Percentiles rank a stretch among this genome's conserved stretches.
phyloP scores from a whole-genome alignment of 768 basidiomycete genomes.

The Suillus subluteus region DNA sequence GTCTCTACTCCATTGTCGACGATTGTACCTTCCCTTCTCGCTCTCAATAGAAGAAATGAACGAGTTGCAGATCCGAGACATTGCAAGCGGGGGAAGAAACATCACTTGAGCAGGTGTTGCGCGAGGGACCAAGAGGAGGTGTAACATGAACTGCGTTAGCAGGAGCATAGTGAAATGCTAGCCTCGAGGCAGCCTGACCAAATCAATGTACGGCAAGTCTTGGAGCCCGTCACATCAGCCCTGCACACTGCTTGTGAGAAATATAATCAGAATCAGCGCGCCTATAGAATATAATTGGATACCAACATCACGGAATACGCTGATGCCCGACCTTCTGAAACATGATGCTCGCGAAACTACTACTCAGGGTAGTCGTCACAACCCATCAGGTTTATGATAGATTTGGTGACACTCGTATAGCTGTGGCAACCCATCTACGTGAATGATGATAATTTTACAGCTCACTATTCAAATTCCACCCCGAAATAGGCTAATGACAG shows the following conservation, averaged over 20 bases:
- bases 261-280: background rate
- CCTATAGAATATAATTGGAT: background rate
- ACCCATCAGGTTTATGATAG: background rate
- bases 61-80: constrained; percentile 40
- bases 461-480: constrained; percentile 34
- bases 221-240: background rate
- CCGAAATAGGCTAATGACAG: constrained; percentile 76
- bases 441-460: background rate
- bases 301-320: background rate
- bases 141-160: constrained; percentile 34
- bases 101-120: constrained; percentile 32
- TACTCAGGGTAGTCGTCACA: background rate
- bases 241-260: background rate
- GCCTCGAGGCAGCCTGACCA: background rate
- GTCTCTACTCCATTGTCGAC: no score
- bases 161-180: constrained; percentile 28
- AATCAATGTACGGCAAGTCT: background rate
- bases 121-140: constrained; percentile 40
- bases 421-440: background rate
- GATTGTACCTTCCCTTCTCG: constrained; percentile 27
- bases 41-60: constrained; percentile 41
- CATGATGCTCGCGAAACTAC: background rate
- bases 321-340: background rate
- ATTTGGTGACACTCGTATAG: background rate
- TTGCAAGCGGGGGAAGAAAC: constrained; percentile 14